Base-by-base conservation (phyloP, 306 rosid species). In the Abrus pulchellus region DNA sequence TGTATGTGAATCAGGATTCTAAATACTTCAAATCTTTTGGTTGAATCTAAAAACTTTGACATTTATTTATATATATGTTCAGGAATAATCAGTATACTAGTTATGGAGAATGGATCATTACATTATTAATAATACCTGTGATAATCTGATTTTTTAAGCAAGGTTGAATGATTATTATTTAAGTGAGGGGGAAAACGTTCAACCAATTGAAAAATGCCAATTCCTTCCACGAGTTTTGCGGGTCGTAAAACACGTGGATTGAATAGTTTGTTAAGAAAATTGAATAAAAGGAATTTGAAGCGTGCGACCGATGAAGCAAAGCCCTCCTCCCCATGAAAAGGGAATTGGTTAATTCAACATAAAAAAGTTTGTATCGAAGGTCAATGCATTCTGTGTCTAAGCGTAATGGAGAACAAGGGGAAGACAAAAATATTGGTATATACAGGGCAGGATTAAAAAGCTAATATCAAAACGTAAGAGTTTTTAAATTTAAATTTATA, bases 191-290 rank as follows among this genome's bases (percentile, higher is more conserved):
- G 65, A 27, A 52, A 63, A 41, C 32, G 54, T 62, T 50, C 61
- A 13, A 32, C 75, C 68, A 45, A 73, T 41, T 53, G 43, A 50
- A 74, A 55, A 44, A 34, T 62, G 62, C 3, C 63, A 33, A 11
- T 27, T 10, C 30, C 0, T 33, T 33, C 12, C 59, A 6, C 2
- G 61, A 14, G 7, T 32, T 72, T 3, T 47, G 34, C 3, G 11
- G 44, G 65, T 76, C 74, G 6, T 33, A 27, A 55, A 44, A 59
- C 72, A 72, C 84, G 74, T 52, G 68, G 74, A 63, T 49, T 57
- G 79, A 49, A 61, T 61, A 1, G 45, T 62, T 33, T 1, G 66
- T n/a, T 29, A 62, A 72, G 36, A 63, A 30, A 41, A 11, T 44
- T 3, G 7, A 38, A n/a, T 71, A n/a, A 4, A 50, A 12, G 41